Evolutionary conservation across 129 eudicot species (phyloP).

Genomic region (Chrysanthemum seticuspe): DNA sequence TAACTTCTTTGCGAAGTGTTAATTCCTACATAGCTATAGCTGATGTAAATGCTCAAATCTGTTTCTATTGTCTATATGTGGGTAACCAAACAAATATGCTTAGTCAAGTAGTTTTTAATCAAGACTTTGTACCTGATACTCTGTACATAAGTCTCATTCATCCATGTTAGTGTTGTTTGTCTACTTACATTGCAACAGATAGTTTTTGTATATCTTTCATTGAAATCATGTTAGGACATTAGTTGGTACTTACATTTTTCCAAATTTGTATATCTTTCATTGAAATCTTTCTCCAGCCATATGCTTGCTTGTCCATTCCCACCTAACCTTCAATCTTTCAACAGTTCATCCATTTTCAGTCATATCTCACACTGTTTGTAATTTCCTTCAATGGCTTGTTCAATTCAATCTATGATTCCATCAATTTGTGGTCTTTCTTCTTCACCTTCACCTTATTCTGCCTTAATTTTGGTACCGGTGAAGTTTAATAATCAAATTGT

Average conservation of each 20-base stretch:
- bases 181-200: too few species aligned
- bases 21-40: constrained; percentile 1
- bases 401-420: constrained; percentile 38
- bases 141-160: too few species aligned
- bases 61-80: not conserved
- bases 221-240: too few species aligned
- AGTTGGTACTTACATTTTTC: too few species aligned
- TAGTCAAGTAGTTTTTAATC: not conserved
- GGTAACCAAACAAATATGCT: not conserved
- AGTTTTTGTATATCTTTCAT: too few species aligned
- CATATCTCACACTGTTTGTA: too few species aligned
- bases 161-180: too few species aligned
- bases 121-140: not conserved
- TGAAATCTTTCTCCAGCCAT: too few species aligned
- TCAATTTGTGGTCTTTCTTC: constrained; percentile 24
- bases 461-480: constrained; percentile 27
- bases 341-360: too few species aligned
- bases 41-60: not conserved
- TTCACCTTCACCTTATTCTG: constrained; percentile 23
- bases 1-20: not conserved
- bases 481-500: constrained; percentile 9
- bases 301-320: too few species aligned
- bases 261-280: too few species aligned
- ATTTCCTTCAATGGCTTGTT: constrained; percentile 29
- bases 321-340: too few species aligned